Conservation (phyloP, 2,329 filamentous ascomycete species). For the Elsinoe arachidis region DNA sequence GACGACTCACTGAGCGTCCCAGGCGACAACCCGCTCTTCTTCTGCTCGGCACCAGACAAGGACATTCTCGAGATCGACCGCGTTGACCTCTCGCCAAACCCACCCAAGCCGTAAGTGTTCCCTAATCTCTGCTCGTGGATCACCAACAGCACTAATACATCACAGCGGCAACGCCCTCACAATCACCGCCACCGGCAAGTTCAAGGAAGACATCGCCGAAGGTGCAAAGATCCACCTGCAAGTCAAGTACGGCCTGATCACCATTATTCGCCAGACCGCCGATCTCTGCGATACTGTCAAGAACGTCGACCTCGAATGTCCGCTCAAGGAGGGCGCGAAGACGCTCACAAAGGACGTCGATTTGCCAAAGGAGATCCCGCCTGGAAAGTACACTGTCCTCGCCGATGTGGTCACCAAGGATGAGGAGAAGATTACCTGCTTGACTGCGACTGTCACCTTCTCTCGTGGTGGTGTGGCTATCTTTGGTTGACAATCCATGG, state of each 20-base stretch:
- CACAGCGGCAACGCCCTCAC: slow-evolving; percentile 64
- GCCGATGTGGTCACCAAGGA: slow-evolving; percentile 76
- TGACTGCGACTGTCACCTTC: slow-evolving; percentile 67
- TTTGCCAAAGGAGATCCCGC: slow-evolving; percentile 77
- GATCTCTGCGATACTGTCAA: slow-evolving; percentile 83
- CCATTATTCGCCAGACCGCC: slow-evolving; percentile 68
- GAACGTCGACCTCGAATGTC: slow-evolving; percentile 84
- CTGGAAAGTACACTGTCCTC: slow-evolving; percentile 79
- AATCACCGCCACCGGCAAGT: slow-evolving; percentile 70
- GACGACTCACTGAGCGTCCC: slow-evolving; percentile 57
- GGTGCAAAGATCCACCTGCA: slow-evolving; percentile 74
- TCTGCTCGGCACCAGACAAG: slow-evolving; percentile 60
- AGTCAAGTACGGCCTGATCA: slow-evolving; percentile 93
- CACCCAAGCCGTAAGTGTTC: slow-evolving; percentile 62
- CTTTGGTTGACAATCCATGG: slow-evolving; percentile 7
- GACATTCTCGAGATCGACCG: slow-evolving; percentile 69
- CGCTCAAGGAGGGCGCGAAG: slow-evolving; percentile 70
- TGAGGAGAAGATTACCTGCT: slow-evolving; percentile 74
- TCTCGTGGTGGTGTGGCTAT: slow-evolving; percentile 28
- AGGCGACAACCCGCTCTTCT: slow-evolving; percentile 75
- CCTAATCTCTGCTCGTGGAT: background rate
- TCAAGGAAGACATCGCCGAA: slow-evolving; percentile 62
- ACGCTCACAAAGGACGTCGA: slow-evolving; percentile 70
- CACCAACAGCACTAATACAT: slow-evolving; percentile 12
- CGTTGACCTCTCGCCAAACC: slow-evolving; percentile 78